Evolutionary conservation across 2,329 filamentous ascomycete species (phyloP), one percentile per base, ranked within the genome.

Genomic region (Stemphylium vesicarium): DNA sequence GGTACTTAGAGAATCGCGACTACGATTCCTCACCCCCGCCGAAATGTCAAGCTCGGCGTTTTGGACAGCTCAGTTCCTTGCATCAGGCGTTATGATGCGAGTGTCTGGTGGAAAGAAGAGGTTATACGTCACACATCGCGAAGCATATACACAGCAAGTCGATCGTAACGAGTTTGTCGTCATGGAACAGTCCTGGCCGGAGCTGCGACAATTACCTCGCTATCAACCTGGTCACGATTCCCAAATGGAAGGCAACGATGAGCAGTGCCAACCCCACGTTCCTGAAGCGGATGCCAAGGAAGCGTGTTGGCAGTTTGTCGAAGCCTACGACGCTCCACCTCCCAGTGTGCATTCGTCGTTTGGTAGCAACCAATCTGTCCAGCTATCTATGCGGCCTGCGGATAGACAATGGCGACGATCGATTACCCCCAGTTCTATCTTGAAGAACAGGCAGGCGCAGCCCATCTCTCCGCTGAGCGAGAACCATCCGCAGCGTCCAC

Each of bases 51-150:
- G 88, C 0, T 85, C 89, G 0, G 83, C 86, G 1, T 75, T 87
- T 2, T 94, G 90, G 90, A 85, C 87, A 46, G 84, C 87, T 2
- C 80, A 84, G 9, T 93, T 93, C 59, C 80, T 94, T 24, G 81
- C 82, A 44, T 87, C 88, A 1, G 86, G 84, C 42, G 84, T 92
- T 33, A 84, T 90, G 66, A 93, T 93, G 90, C 86, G 88, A 65
- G 82, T 86, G 26, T 81, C 84, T 9, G 81, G 84, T 20, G 79
- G 79, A 8, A 74, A 80, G 59, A 86, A 87, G 57, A 83, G 90
- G 8, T 81, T 94, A 11, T 94, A 90, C 74, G 81, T 93, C 53
- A 94, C 90, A 1, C 88, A 91, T 54, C 84, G 87, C 3, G 86
- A 89, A 62, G 88, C 88, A 1, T 94, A 94, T 61, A 76, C 90